Conservation (phyloP, 495 filamentous ascomycete species). For the Coniosporium apollinis region DNA sequence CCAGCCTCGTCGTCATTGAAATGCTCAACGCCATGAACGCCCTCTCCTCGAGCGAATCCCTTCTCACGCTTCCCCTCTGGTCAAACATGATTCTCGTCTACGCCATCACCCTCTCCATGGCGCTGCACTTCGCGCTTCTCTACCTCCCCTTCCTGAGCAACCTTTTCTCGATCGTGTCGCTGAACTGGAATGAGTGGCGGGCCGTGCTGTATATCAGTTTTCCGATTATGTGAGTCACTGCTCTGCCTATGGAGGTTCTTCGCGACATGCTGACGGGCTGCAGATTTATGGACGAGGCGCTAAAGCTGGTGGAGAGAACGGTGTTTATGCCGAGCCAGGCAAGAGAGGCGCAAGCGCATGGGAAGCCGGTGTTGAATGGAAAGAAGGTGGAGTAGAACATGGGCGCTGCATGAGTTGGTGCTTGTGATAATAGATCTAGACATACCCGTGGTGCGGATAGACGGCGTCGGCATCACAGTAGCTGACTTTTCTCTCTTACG, state of each 20-base stretch:
- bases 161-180: conserved; percentile 79
- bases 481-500: too few relatives aligned
- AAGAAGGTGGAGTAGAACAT: conserved; percentile 1
- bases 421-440: too few relatives aligned
- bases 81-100: conserved; percentile 95
- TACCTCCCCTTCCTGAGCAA: conserved; percentile 82
- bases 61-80: conserved; percentile 86
- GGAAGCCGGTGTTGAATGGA: too few relatives aligned
- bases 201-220: conserved; percentile 78
- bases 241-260: background rate
- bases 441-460: too few relatives aligned
- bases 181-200: conserved; percentile 84
- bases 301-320: conserved; percentile 68
- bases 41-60: conserved; percentile 82
- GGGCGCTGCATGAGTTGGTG: too few relatives aligned
- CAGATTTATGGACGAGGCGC: conserved; percentile 74
- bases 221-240: conserved; percentile 72
- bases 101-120: conserved; percentile 89
- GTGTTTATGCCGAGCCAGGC: conserved; percentile 22
- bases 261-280: conserved; percentile 2
- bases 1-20: conserved; percentile 87
- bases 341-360: too few relatives aligned
- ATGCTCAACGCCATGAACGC: conserved; percentile 99
- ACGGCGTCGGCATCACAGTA: too few relatives aligned
- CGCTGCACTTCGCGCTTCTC: conserved; percentile 81